phyloP scores from a whole-genome alignment of 768 basidiomycete species.

The Cytidiella melzeri region DNA sequence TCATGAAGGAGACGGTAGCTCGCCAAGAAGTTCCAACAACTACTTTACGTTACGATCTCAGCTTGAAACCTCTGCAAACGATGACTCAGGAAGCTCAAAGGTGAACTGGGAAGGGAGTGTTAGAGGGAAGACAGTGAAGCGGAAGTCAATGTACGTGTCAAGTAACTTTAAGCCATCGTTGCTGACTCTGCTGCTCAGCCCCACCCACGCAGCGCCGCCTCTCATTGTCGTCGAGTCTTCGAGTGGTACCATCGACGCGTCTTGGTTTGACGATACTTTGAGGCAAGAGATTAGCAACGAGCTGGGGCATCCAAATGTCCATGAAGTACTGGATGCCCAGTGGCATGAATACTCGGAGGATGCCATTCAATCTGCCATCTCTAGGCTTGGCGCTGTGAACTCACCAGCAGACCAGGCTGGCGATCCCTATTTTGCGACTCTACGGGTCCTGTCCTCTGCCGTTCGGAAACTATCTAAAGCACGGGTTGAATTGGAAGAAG shows the following conservation, averaged over 20 bases:
- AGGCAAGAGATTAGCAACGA: neutral
- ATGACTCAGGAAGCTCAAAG: conserved; percentile 20
- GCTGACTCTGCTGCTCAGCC: neutral
- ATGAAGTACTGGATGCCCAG: conserved; percentile 54
- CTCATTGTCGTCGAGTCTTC: conserved; percentile 24
- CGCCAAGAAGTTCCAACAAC: conserved; percentile 34
- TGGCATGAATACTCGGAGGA: conserved; percentile 81
- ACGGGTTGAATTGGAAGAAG: conserved; percentile 60
- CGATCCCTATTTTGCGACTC: conserved; percentile 60
- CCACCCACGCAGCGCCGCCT: conserved; percentile 14
- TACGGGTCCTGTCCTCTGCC: conserved; percentile 67
- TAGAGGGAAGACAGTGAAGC: conserved; percentile 38
- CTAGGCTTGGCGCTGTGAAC: conserved; percentile 38
- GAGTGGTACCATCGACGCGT: conserved; percentile 12
- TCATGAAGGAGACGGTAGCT: conserved; percentile 24
- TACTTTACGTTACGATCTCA: conserved; percentile 63
- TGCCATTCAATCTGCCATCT: conserved; percentile 59
- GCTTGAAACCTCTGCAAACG: conserved; percentile 39
- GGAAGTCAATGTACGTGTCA: conserved; percentile 14
- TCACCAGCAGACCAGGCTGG: conserved; percentile 39
- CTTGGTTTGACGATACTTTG: neutral
- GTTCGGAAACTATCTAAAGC: conserved; percentile 50
- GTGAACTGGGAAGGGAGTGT: conserved; percentile 50
- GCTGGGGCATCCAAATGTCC: conserved; percentile 19
- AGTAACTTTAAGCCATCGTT: too few species aligned